Evolutionary conservation across 768 basidiomycete genomes (phyloP), one percentile per base, ranked within the genome.

Genomic region (Kwoniella dejecticola): DNA sequence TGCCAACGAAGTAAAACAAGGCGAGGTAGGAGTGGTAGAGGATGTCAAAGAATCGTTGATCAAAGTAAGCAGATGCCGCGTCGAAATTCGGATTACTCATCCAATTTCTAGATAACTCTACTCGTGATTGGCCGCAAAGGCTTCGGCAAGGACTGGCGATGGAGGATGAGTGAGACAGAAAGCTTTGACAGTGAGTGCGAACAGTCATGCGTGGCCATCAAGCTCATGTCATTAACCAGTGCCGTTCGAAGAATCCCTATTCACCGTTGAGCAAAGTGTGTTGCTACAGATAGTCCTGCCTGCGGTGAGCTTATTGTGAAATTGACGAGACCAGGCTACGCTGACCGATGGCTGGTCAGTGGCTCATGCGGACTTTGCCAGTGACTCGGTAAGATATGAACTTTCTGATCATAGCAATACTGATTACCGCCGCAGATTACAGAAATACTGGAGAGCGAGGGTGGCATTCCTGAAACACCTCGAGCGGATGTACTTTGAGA

Each of bases 221-320:
- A n/a, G n/a, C n/a, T n/a, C 1, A 4, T n/a, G n/a, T n/a, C 44
- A 23, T 19, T n/a, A 45, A 4, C 11, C 12, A 71, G 69, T 71
- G 33, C 57, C 66, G 2, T 65, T 71, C 46, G 49, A 21, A n/a
- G 69, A 71, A 52, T 50, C 69, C 13, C 26, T 71, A 13, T 26
- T 59, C 8, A 23, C 52, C 19, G 62, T 71, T 15, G 64, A 66
- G 23, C n/a, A 55, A 12, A 60, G 49, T 47, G 46, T 71, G 21
- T 48, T 66, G 8, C 21, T 54, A 0, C 61, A 66, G 46, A 53
- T 67, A 3, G 17, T 67, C 7, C 24, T 64, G 19, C 65, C 65
- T 11, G 31, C 44, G 3, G 52, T 54, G 30, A 46, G 60, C 36
- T 19, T 3, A 10, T 7, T 29, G 15, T 24, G 4, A 6, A 26